Evolutionary conservation across 306 rosid genomes (phyloP).

Genomic region (Astragalus membranaceus): DNA sequence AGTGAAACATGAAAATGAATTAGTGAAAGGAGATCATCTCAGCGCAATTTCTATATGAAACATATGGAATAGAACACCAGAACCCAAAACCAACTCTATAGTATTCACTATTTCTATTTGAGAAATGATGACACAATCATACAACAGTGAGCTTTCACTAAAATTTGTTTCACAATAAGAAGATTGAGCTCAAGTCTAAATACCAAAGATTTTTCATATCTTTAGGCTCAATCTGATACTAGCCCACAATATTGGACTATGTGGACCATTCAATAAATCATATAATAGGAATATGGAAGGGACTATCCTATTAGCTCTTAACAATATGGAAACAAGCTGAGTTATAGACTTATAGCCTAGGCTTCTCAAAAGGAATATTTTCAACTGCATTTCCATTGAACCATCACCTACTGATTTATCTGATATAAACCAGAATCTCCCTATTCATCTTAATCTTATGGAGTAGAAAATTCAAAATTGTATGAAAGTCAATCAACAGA

Average conservation of each 20-base stretch:
- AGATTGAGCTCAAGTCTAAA: conserved; percentile 5
- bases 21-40: not conserved
- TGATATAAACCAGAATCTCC: not conserved
- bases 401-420: not conserved
- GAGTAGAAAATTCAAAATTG: conserved; percentile 10
- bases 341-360: not conserved
- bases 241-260: not conserved
- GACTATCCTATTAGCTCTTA: not conserved
- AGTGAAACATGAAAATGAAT: not conserved
- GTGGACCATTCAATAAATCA: not conserved
- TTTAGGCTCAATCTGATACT: not conserved
- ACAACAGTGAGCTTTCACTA: not conserved
- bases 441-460: not conserved
- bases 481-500: conserved; percentile 14
- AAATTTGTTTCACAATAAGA: not conserved
- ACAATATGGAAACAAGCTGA: not conserved
- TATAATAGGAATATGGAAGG: not conserved
- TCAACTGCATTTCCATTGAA: not conserved
- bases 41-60: not conserved
- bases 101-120: not conserved
- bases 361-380: not conserved
- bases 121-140: not conserved
- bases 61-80: not conserved
- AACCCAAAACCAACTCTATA: not conserved
- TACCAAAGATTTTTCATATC: not conserved